Evolutionary conservation across 352 stramenopile species (phyloP), one percentile per base, ranked within the genome.

Genomic region (Aphanomyces euteiches): DNA sequence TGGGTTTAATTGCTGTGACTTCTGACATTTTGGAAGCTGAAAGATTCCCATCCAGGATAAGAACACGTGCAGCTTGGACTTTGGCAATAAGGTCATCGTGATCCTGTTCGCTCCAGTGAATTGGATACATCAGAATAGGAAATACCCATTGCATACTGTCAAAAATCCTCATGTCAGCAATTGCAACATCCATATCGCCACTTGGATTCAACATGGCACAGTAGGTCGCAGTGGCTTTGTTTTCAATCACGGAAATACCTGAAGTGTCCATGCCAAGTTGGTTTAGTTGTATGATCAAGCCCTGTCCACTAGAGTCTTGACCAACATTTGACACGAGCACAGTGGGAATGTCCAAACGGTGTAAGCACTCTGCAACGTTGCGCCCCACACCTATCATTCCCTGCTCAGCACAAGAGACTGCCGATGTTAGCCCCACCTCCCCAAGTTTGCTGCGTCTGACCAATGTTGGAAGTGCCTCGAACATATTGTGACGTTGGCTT

Each of bases 361-460:
- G 80, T 13, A 97, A 74, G 57, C 82, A 93, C 73, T 98, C 90
- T 43, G 90, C 89, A 57, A 98, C 94, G 77, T 98, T 98, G 4
- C 90, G 80, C n/a, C 87, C 92, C n/a, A 98, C 92, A 64, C 92
- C 92, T 93, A 61, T 28, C n/a, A 56, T 37, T 43, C 17, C n/a
- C 8, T 3, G 39, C 57, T n/a, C 34, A 47, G 79, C 41, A 63
- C 61, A 72, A n/a, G 10, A 72, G 39, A 3, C 39, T 41, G 21
- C 3, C 17, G 47, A 53, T n/a, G 19, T 17, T 10, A 15, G 37
- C 12, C 47, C 45, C 47, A 86, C 84, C 84, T 79, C 92, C 91
- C 68, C 88, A 90, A 10, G 80, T 86, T 47, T 93, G 84, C 38
- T 85, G 80, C 64, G 96, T 90, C 10, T 77, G 83, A 38, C 90